Base-by-base conservation (phyloP, 306 rosid species). In the Cicer pinnatifidum region DNA sequence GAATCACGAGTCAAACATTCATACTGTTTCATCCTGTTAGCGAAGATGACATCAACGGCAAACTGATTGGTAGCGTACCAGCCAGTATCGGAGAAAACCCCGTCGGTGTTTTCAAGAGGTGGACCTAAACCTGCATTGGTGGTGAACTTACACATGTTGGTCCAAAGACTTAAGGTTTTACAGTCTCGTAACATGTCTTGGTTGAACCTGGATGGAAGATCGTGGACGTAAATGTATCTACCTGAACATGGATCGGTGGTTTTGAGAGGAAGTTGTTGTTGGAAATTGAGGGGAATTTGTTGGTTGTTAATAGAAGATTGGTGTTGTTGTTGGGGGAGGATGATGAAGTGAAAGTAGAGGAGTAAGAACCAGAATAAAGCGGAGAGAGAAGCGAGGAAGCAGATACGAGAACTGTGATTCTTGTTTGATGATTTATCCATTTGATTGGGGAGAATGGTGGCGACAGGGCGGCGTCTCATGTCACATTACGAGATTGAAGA, bases 21-120 rank as follows among this genome's bases (percentile, higher is more conserved):
- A 33, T 95, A 95, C 75, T 95, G 97, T 81, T 91, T 95, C 97
- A 95, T 90, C 56, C 99, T 72, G 47, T 95, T 95, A 19, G 76
- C 85, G 73, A 95, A 95, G 19, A 95, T 88, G 16, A 95, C 99
- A 79, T 95, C 99, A 51, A 91, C 99, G 0, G 85, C 96, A 28
- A 95, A 95, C 80, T 95, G 99, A 67, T 95, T 95, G 0, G 99
- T 95, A 1, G 96, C 99, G 50, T 95, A 91, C 99, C 99, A 95
- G 1, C 97, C 96, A 0, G 86, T 88, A 66, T 91, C 73, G 0
- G 91, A 86, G 76, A 95, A 95, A 47, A 91, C 99, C 7, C 91
- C 93, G 57, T 90, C 89, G 5, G 79, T 82, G 67, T 95, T 91
- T 77, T 90, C 96, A 7, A 95, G 88, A 0, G 97, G 99, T 1